Evolutionary conservation across 148 eudicot species (phyloP), one percentile per base, ranked within the genome.

Genomic region (Rheum nobile): DNA sequence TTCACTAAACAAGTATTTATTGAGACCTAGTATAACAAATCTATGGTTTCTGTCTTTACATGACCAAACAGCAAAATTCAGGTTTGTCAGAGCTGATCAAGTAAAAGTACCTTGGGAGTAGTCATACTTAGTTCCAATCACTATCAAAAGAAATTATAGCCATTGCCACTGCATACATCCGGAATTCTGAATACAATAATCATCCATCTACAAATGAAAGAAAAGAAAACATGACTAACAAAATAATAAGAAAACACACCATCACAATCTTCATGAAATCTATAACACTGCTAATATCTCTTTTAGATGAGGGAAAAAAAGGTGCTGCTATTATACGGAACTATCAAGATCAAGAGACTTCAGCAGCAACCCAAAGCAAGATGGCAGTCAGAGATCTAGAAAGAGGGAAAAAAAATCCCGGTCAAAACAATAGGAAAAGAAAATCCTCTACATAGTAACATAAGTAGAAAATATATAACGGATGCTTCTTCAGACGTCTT

Each of bases 141-240:
- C 68, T 61, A 31, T 31, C 38, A 61, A 61, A 55, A 61, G 68
- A 61, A 61, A 61, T 29, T 29, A 31, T 31, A 61, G 35, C 68
- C 68, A 31, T 29, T 28, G 68, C 68, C 13, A 61, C 68, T 4
- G 68, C 37, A 4, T 61, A 31, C n/a, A 61, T 61, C 68, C 37
- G n/a, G 68, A 61, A 61, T 61, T 61, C 68, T 31, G 68, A 31
- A 61, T 61, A 29, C 68, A 61, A 61, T 31, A 61, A 12, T 61
- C 68, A 61, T 28, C 68, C 68, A 61, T 61, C 68, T 61, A 29
- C 68, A 61, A 5, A 61, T 28, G 35, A 61, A 61, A 31, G 35
- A 29, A 24, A 4, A 31, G 8, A 61, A 31, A 50, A 50, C 24
- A 26, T 26, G 65, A 26, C 32, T 24, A 10, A 57, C 4, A 24